A percentile compares a stretch with the other conserved stretches of the same genome.
These are phyloP conservation scores for Monosporascus sp. DNA, from an alignment of 2,329 filamentous ascomycete species.

Conservation along the genomic window DNA sequence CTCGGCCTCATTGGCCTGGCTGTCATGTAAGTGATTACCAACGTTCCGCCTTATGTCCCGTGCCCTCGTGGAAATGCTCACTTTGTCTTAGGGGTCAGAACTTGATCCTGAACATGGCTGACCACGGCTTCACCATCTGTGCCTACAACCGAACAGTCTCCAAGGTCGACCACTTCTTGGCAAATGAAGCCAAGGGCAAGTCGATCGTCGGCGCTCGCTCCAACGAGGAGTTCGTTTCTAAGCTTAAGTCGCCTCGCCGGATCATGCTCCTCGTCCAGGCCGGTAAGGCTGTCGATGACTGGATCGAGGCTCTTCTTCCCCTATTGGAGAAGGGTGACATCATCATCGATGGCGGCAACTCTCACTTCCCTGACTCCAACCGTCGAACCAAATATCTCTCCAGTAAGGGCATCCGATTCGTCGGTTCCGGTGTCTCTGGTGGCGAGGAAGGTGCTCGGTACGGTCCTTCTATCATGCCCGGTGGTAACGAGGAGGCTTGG, in stretches of 20 bases:
- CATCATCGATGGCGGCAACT: conserved; percentile 99
- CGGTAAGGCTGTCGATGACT: conserved; percentile 95
- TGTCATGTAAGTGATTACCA: conserved; percentile 62
- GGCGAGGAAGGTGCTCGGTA: conserved; percentile 99
- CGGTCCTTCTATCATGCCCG: conserved; percentile 96
- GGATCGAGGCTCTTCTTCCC: conserved; percentile 91
- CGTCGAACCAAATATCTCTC: conserved; percentile 86
- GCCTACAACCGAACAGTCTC: conserved; percentile 98
- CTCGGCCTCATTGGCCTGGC: conserved; percentile 89
- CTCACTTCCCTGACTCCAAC: conserved; percentile 98
- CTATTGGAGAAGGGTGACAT: conserved; percentile 84
- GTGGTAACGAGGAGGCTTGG: conserved; percentile 98
- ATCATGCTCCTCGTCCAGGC: conserved; percentile 99
- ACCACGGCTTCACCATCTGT: conserved; percentile 92
- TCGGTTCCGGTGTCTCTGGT: conserved; percentile 95
- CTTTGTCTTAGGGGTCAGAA: conserved; percentile 60
- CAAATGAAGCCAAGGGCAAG: conserved; percentile 92
- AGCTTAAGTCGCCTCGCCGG: conserved; percentile 94
- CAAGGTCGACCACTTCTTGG: conserved; percentile 94
- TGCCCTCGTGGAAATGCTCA: conserved; percentile 2
- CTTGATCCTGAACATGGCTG: conserved; percentile 83
- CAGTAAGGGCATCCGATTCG: conserved; percentile 86
- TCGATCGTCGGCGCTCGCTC: conserved; percentile 89
- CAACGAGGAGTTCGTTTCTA: conserved; percentile 88
- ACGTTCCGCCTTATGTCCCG: not conserved